phyloP scores from a whole-genome alignment of 129 eudicot genomes.

The Cynara cardunculus region DNA sequence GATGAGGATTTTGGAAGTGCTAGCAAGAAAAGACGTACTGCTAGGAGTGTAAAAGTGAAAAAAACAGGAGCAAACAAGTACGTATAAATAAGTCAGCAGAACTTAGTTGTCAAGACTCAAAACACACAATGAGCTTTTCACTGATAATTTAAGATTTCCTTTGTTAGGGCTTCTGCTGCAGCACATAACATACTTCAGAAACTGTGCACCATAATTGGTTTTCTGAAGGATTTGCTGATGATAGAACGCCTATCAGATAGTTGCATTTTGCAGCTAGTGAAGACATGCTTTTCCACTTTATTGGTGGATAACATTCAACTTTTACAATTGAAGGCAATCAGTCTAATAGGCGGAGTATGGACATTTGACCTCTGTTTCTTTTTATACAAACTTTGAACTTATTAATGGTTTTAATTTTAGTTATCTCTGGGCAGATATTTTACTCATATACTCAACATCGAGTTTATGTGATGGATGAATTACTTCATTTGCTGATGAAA shows the following conservation, averaged over 20 bases:
- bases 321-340: conserved; percentile 88
- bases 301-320: conserved; percentile 89
- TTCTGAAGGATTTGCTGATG: conserved; percentile 67
- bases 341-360: conserved; percentile 84
- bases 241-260: conserved; percentile 91
- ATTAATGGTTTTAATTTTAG: not conserved
- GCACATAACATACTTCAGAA: conserved; percentile 73
- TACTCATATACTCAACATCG: conserved; percentile 81
- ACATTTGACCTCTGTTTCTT: conserved; percentile 11
- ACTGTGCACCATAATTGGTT: conserved; percentile 73
- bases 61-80: conserved; percentile 68
- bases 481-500: conserved; percentile 69
- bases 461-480: conserved; percentile 80
- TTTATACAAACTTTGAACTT: conserved; percentile 10
- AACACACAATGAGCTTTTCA: conserved; percentile 6
- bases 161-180: conserved; percentile 64
- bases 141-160: conserved; percentile 15
- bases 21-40: conserved; percentile 74
- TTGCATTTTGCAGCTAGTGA: conserved; percentile 86
- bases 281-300: conserved; percentile 77
- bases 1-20: conserved; percentile 71
- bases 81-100: conserved; percentile 12
- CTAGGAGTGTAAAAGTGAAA: conserved; percentile 62
- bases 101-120: not conserved
- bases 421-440: conserved; percentile 56